These are phyloP conservation scores for Hyaloscypha variabilis DNA, from an alignment of 495 filamentous ascomycete species.

Conservation along the genomic window DNA sequence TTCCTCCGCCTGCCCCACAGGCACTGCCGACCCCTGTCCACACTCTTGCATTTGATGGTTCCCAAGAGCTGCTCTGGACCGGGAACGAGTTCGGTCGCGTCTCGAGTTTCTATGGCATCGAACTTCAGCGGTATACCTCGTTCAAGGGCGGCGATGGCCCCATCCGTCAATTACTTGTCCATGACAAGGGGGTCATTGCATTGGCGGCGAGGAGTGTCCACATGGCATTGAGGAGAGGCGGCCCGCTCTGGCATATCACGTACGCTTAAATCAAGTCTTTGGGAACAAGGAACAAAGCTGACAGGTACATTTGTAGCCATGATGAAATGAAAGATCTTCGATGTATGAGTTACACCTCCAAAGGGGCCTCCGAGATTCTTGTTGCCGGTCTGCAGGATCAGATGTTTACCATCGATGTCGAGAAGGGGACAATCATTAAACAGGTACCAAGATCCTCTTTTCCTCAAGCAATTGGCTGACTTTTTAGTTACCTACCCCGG, in stretches of 20 bases:
- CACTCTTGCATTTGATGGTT: slow-evolving; percentile 82
- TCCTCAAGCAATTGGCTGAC: slow-evolving; percentile 12
- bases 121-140: slow-evolving; percentile 73
- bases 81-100: slow-evolving; percentile 86
- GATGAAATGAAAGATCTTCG: slow-evolving; percentile 78
- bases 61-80: slow-evolving; percentile 87
- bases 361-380: slow-evolving; percentile 77
- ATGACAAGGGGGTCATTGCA: slow-evolving; percentile 84
- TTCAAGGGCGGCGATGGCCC: slow-evolving; percentile 69
- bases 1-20: slow-evolving; percentile 67
- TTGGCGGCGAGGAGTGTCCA: slow-evolving; percentile 78
- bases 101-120: slow-evolving; percentile 79
- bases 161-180: slow-evolving; percentile 80
- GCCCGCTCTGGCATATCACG: slow-evolving; percentile 80
- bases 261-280: slow-evolving; percentile 1
- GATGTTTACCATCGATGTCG: slow-evolving; percentile 90
- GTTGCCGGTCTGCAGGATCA: slow-evolving; percentile 82
- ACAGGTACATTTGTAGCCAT: slow-evolving; percentile 36
- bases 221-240: slow-evolving; percentile 77
- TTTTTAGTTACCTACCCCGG: slow-evolving; percentile 64
- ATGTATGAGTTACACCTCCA: slow-evolving; percentile 93
- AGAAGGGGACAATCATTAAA: slow-evolving; percentile 79
- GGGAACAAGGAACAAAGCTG: slow-evolving; percentile 5
- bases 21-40: slow-evolving; percentile 65
- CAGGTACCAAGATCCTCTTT: slow-evolving; percentile 45